Conservation (phyloP, 306 rosid genomes). For the Lathyrus oleraceus region DNA sequence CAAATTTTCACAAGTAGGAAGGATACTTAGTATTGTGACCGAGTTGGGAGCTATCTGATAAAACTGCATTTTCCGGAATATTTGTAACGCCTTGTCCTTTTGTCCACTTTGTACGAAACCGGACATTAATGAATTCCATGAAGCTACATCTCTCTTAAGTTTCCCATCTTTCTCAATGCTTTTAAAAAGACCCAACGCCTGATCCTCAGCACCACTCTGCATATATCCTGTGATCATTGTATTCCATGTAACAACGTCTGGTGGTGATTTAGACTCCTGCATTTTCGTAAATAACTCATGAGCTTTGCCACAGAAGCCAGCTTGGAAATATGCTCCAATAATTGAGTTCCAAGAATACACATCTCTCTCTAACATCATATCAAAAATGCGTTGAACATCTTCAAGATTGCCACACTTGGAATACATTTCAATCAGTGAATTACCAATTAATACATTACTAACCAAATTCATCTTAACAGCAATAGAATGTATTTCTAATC, state of each 20-base stretch:
- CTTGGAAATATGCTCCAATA: constrained; percentile 88
- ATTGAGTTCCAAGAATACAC: constrained; percentile 90
- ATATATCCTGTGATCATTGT: constrained; percentile 84
- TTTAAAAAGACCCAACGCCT: constrained; percentile 75
- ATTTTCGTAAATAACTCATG: constrained; percentile 74
- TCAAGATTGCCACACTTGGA: constrained; percentile 80
- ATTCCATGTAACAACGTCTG: constrained; percentile 85
- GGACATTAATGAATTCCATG: constrained; percentile 88
- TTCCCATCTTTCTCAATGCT: constrained; percentile 79
- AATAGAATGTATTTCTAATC: constrained; percentile 69
- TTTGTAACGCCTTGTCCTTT: constrained; percentile 67
- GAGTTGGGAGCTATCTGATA: constrained; percentile 56
- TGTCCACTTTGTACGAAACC: constrained; percentile 75
- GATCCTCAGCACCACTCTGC: constrained; percentile 77
- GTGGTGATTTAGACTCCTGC: constrained; percentile 73
- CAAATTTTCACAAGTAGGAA: constrained; percentile 75
- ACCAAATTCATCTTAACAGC: constrained; percentile 63
- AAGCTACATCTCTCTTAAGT: constrained; percentile 67
- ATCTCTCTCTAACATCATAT: constrained; percentile 64
- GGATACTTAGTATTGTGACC: constrained; percentile 73
- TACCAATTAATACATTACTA: constrained; percentile 55
- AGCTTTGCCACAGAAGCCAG: constrained; percentile 88
- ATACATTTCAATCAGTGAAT: constrained; percentile 83
- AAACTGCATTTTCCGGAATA: constrained; percentile 83
- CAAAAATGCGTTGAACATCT: constrained; percentile 69